Evolutionary conservation across 2,329 filamentous ascomycete species (phyloP), one percentile per base, ranked within the genome.

Genomic region (Leptodontidium sp.): DNA sequence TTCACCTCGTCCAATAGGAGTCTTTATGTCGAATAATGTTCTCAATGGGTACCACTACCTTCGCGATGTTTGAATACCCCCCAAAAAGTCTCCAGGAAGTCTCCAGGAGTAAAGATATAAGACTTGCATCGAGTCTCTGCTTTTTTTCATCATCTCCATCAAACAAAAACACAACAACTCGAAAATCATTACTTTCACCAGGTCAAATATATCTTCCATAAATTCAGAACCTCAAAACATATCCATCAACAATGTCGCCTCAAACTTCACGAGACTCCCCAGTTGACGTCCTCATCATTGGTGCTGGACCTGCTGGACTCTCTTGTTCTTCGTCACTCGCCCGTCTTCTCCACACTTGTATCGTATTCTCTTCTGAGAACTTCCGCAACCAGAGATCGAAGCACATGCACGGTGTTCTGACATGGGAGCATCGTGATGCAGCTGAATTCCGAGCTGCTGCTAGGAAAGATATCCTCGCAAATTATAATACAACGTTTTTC

Each of bases 261-360:
- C 32, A 61, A 12, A 59, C 40, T 21, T 66, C 64, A 26, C 64
- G 53, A 32, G 35, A 45, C 4, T 49, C 38, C 0, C 64, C 64
- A 17, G 49, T 70, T 52, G 79, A 81, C 59, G 78, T 78, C 43
- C 74, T 82, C 4, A 78, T 82, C 62, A 73, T 82, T 17, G 84
- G 83, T 59, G 80, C 75, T 35, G 83, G 83, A 0, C 84, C 83
- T 8, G 82, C 82, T 0, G 83, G 83, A 7, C 78, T 86, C 2
- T 75, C 81, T 0, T 78, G 79, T 1, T 82, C 82, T 0, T 72
- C 80, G 0, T 74, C 75, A 0, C 78, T 83, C 2, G 79, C 80
- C 17, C 80, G 82, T 32, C 77, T 78, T 15, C 76, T 78, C 1
- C 77, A 80, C 65, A 82, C 78, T 15, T 78, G 78, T 26, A 70